Conservation (phyloP, 129 eudicot species). For the Arctium minus region DNA sequence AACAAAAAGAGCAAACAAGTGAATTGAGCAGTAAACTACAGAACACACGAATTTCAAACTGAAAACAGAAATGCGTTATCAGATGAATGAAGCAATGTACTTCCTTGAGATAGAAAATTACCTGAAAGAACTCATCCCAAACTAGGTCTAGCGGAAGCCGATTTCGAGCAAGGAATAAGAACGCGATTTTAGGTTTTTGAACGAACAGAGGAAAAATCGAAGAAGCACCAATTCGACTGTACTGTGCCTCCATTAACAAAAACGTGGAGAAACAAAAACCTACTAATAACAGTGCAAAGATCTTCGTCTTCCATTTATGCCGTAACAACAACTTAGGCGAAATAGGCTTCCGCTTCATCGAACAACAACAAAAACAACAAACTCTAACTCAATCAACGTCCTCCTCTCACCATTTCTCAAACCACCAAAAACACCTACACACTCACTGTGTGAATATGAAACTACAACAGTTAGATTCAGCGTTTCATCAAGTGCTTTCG, state of each 20-base stretch:
- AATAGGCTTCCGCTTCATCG: constrained; percentile 62
- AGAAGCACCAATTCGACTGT: constrained; percentile 45
- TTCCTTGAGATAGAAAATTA: constrained; percentile 4
- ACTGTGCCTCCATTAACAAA: constrained; percentile 52
- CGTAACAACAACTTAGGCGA: constrained; percentile 44
- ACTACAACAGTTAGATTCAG: background rate
- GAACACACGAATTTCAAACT: background rate
- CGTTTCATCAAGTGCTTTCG: background rate
- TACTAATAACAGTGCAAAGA: constrained; percentile 38
- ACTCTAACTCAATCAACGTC: constrained; percentile 11
- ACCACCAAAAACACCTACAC: background rate
- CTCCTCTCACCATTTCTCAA: constrained; percentile 9
- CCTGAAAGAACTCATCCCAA: constrained; percentile 95
- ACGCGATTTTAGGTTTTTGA: constrained; percentile 77
- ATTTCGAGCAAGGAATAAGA: constrained; percentile 81
- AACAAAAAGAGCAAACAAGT: background rate
- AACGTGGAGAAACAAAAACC: constrained; percentile 55
- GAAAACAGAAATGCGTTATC: background rate
- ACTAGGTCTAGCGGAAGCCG: constrained; percentile 81
- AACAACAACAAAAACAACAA: background rate
- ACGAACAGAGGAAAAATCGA: constrained; percentile 33
- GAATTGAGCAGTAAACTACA: background rate
- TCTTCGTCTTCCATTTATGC: constrained; percentile 65
- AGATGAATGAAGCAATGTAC: background rate
- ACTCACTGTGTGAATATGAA: constrained; percentile 3